phyloP scores from a whole-genome alignment of 345 rosid species.

The Boechera divaricarpa region DNA sequence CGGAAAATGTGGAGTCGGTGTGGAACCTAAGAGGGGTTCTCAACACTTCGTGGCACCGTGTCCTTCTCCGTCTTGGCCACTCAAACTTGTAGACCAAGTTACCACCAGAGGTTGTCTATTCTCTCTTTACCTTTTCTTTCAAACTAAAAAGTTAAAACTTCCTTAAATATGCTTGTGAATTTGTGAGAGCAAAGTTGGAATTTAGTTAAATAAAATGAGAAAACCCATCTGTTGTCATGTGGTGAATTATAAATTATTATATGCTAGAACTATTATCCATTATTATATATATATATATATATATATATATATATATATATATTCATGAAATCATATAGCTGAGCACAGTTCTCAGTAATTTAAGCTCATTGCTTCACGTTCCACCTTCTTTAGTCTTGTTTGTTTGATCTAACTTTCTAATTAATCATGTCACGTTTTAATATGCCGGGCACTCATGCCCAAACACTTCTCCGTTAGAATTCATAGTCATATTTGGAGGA shows the following conservation, averaged over 20 bases:
- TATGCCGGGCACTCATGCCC: too few species aligned
- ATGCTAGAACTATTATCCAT: not conserved
- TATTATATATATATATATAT: too few species aligned
- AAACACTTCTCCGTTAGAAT: too few species aligned
- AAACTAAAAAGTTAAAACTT: slow-evolving; percentile 1
- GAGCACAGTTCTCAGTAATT: slow-evolving; percentile 10
- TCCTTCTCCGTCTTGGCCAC: slow-evolving; percentile 76
- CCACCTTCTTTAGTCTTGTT: not conserved
- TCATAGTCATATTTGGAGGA: too few species aligned
- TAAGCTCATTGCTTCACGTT: not conserved
- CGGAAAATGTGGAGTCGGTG: slow-evolving; percentile 74
- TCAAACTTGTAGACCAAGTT: slow-evolving; percentile 58
- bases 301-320: not conserved
- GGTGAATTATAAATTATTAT: not conserved
- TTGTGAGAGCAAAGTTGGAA: slow-evolving; percentile 14
- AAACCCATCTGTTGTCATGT: not conserved
- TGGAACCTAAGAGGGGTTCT: slow-evolving; percentile 96
- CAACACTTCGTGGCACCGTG: slow-evolving; percentile 94
- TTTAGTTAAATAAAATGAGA: slow-evolving; percentile 14
- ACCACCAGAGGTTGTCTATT: not conserved
- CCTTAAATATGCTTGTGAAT: not conserved
- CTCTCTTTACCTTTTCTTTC: slow-evolving; percentile 6
- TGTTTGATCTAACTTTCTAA: not conserved
- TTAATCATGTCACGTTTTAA: not conserved
- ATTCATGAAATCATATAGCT: not conserved